Percentiles rank a stretch among this genome's conserved stretches.
Conservation (phyloP, 2,329 filamentous ascomycete species). For the Neonectria magnoliae region DNA sequence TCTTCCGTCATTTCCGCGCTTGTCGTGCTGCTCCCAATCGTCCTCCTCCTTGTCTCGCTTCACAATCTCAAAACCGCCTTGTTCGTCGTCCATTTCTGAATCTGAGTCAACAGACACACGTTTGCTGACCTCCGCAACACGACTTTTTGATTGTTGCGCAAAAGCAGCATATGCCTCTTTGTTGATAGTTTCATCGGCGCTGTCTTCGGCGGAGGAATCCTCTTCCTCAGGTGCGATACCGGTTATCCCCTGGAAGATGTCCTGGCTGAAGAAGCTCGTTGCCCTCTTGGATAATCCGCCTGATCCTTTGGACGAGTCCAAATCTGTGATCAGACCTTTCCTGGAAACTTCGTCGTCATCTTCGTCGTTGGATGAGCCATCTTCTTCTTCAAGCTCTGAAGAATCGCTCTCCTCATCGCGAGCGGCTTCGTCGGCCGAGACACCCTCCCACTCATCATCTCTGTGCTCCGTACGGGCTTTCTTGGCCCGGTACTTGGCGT, state of each 20-base stretch:
- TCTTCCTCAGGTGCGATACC: slow-evolving; percentile 66
- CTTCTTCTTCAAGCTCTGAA: slow-evolving; percentile 68
- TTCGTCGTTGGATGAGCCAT: slow-evolving; percentile 50
- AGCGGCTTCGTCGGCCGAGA: slow-evolving; percentile 70
- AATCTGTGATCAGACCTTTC: slow-evolving; percentile 48
- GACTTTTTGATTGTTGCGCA: slow-evolving; percentile 40
- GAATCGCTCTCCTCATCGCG: slow-evolving; percentile 63
- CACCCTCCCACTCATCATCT: slow-evolving; percentile 92
- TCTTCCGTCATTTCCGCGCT: slow-evolving; percentile 68
- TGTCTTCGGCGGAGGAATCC: slow-evolving; percentile 36
- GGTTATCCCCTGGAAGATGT: slow-evolving; percentile 88
- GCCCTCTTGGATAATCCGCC: slow-evolving; percentile 63
- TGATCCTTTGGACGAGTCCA: slow-evolving; percentile 44
- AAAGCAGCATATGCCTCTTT: slow-evolving; percentile 44
- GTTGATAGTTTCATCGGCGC: slow-evolving; percentile 47
- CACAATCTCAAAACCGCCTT: slow-evolving; percentile 70
- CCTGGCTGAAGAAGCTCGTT: slow-evolving; percentile 90
- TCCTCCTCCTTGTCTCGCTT: slow-evolving; percentile 57
- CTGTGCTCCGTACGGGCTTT: slow-evolving; percentile 82
- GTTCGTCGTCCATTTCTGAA: slow-evolving; percentile 53
- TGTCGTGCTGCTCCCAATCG: slow-evolving; percentile 74
- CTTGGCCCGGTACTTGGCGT: slow-evolving; percentile 92
- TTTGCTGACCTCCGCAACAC: slow-evolving; percentile 36
- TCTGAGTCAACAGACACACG: slow-evolving; percentile 43
- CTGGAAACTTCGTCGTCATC: slow-evolving; percentile 42